phyloP scores from a whole-genome alignment of 345 rosid species.

The Eucalyptus globulus region DNA sequence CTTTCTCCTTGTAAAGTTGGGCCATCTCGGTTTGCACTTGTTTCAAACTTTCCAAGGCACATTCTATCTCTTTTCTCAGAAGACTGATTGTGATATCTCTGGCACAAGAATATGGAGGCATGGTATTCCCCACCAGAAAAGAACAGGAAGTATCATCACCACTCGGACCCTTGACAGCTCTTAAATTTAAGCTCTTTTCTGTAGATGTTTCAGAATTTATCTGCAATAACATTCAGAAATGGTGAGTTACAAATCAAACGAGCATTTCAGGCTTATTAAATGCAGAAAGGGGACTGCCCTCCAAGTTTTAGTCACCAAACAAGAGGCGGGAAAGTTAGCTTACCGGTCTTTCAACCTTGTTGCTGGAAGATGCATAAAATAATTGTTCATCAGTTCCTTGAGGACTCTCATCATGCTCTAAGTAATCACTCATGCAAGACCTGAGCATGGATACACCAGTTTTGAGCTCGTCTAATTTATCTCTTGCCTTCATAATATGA shows the following conservation, averaged over 20 bases:
- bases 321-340: slow-evolving; percentile 3
- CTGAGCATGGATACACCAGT: slow-evolving; percentile 45
- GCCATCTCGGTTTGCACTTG: slow-evolving; percentile 62
- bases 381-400: slow-evolving; percentile 7
- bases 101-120: not conserved
- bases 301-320: not conserved
- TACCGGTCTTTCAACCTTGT: slow-evolving; percentile 39
- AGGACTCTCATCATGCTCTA: slow-evolving; percentile 12
- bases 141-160: slow-evolving; percentile 7
- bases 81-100: slow-evolving; percentile 50
- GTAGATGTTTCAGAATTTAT: slow-evolving; percentile 6
- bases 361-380: slow-evolving; percentile 2
- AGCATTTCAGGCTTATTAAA: not conserved
- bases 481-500: slow-evolving; percentile 39
- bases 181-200: not conserved
- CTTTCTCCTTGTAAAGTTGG: slow-evolving; percentile 48
- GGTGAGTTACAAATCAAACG: not conserved
- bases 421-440: slow-evolving; percentile 34
- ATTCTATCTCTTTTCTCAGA: slow-evolving; percentile 67
- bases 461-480: slow-evolving; percentile 52
- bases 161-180: slow-evolving; percentile 7
- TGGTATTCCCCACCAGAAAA: slow-evolving; percentile 6
- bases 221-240: slow-evolving; percentile 22
- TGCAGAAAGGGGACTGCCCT: not conserved
- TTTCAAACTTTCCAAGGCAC: slow-evolving; percentile 62